Conservation (phyloP, 2,329 filamentous ascomycete species). For the Pestalotiopsis sp. region DNA sequence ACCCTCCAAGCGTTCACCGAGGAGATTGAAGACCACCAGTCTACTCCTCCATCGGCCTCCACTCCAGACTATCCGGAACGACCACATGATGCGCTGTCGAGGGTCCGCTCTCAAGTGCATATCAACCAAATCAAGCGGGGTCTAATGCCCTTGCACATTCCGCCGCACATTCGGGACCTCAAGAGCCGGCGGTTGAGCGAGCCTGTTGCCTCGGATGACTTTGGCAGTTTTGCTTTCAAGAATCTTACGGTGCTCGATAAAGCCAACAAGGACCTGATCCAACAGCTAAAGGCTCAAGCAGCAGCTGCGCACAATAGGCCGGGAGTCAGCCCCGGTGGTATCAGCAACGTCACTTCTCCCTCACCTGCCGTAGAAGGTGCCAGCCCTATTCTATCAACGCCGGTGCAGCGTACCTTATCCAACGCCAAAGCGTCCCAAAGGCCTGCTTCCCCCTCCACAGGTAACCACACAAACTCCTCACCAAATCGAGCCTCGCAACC, state of each 20-base stretch:
- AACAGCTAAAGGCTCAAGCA: conserved; percentile 91
- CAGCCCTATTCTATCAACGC: conserved; percentile 80
- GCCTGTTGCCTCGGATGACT: conserved; percentile 86
- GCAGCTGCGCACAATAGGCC: conserved; percentile 68
- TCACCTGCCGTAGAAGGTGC: conserved; percentile 80
- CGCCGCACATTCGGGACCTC: conserved; percentile 90
- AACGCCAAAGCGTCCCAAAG: conserved; percentile 76
- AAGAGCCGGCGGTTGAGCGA: conserved; percentile 89
- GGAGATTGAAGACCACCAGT: conserved; percentile 83
- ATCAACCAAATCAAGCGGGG: conserved; percentile 87
- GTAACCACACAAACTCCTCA: conserved; percentile 81
- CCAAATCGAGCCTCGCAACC: conserved; percentile 80
- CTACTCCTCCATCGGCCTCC: conserved; percentile 72
- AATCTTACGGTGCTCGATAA: conserved; percentile 96
- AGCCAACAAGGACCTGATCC: conserved; percentile 98
- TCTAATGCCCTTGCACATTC: conserved; percentile 93
- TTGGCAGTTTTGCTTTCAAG: conserved; percentile 96
- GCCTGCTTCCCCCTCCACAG: conserved; percentile 82
- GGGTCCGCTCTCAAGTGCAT: conserved; percentile 74
- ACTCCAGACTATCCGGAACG: conserved; percentile 81
- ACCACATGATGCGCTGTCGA: conserved; percentile 91
- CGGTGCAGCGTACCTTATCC: conserved; percentile 80
- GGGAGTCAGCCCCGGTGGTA: conserved; percentile 45
- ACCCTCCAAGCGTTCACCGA: conserved; percentile 91
- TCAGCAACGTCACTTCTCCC: conserved; percentile 55